Evolutionary conservation across 495 filamentous ascomycete genomes (phyloP), one percentile per base, ranked within the genome.

Genomic region (Aspergillus biplanus): DNA sequence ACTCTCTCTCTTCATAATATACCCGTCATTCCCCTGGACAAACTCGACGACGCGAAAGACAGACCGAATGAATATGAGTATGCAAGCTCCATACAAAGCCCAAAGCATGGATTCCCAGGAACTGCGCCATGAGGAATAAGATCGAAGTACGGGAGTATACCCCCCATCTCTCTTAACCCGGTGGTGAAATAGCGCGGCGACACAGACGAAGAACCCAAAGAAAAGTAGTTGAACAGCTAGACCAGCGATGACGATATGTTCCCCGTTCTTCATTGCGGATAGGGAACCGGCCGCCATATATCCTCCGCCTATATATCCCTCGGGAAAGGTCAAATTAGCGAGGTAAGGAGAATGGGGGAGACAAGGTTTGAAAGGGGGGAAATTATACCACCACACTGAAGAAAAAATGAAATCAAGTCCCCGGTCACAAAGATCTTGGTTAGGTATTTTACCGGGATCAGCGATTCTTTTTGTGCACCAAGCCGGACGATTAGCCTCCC

Each of bases 11-110:
- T 56, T 65, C 61, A 89, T 68, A 31, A 83, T 66, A 57, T 70
- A 81, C 0, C 87, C 86, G 18, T 78, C 72, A 52, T 83, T 71
- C 0, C 87, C 87, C 73, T 85, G 75, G 0, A 80, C 54, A 58
- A 86, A 90, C 72, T 91, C 88, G 0, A 86, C 70, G 18, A 87
- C 75, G 21, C 88, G 78, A 68, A 89, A 89, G 9, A 89, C 60
- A 12, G 78, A 83, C 13, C 89, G 80, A 6, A 89, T 69, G 50
- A 90, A 61, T 63, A 90, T 89, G 11, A 89, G 73, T 4, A 66
- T 68, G 56, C 78, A 82, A 7, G 76, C 75, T 6, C 37, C 63
- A 64, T 89, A 90, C 4, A 90, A 78, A 50, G 79, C 71, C 56
- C 75, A 66, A 48, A 88, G 67, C 35, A 83, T 69, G 47, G 72